These are phyloP conservation scores for Aphanomyces stellatus DNA, from an alignment of 352 stramenopile genomes.

Conservation along the genomic window DNA sequence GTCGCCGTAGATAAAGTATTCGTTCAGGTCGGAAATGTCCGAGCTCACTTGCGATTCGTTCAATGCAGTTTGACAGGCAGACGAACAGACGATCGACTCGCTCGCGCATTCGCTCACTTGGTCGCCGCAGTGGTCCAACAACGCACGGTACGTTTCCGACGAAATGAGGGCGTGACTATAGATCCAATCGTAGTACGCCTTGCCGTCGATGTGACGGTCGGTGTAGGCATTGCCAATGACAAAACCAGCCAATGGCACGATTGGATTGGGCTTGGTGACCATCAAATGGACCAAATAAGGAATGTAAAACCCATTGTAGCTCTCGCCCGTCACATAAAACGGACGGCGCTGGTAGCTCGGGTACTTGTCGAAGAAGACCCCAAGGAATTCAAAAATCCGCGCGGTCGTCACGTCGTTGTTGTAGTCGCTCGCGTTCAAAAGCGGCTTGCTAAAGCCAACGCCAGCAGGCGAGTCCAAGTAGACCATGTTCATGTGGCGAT, in stretches of 20 bases:
- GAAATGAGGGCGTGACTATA: constrained; percentile 72
- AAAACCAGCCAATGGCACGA: constrained; percentile 50
- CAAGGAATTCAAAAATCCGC: constrained; percentile 48
- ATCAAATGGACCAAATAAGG: constrained; percentile 65
- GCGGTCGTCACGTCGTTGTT: constrained; percentile 46
- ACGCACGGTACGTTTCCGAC: constrained; percentile 51
- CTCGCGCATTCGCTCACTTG: constrained; percentile 50
- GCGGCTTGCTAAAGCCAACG: constrained; percentile 65
- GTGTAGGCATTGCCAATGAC: constrained; percentile 63
- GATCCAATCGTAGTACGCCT: constrained; percentile 28
- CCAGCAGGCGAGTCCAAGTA: constrained; percentile 86
- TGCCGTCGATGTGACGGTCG: constrained; percentile 41
- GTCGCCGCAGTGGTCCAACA: constrained; percentile 41
- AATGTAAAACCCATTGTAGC: constrained; percentile 84
- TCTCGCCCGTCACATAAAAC: constrained; percentile 84
- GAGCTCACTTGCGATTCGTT: constrained; percentile 31
- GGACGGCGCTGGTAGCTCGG: constrained; percentile 48
- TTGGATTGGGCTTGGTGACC: constrained; percentile 35
- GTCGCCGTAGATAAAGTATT: constrained; percentile 69
- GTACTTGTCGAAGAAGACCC: constrained; percentile 70
- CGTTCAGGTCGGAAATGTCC: constrained; percentile 43
- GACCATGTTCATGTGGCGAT: constrained; percentile 78
- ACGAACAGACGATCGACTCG: constrained; percentile 33
- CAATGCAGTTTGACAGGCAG: constrained; percentile 20
- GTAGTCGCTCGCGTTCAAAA: constrained; percentile 43